These are phyloP conservation scores for Ganoderma boninense DNA, from an alignment of 1,284 basidiomycete species.

Conservation along the genomic window DNA sequence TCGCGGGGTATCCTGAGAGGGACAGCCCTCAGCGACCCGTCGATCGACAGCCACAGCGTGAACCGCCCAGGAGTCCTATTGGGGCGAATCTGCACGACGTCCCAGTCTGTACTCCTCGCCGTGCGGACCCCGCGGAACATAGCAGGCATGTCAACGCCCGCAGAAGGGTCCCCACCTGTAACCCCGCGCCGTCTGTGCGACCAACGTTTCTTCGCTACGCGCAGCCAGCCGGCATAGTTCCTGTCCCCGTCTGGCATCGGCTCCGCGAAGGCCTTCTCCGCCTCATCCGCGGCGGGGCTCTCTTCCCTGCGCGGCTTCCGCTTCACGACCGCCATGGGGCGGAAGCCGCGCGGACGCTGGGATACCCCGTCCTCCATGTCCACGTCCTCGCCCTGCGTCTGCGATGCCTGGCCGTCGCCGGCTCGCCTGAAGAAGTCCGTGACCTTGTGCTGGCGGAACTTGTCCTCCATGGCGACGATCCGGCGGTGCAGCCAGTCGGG, in stretches of 20 bases:
- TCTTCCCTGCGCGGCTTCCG: constrained; percentile 54
- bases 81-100: constrained; percentile 90
- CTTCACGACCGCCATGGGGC: constrained; percentile 60
- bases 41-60: constrained; percentile 89
- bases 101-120: constrained; percentile 84
- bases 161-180: constrained; percentile 43
- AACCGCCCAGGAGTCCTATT: constrained; percentile 86
- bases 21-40: constrained; percentile 81
- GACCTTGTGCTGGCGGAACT: constrained; percentile 97
- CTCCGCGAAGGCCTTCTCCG: constrained; percentile 39
- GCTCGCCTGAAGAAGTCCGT: constrained; percentile 90
- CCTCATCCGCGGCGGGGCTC: constrained; percentile 49
- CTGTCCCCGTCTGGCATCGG: constrained; percentile 66
- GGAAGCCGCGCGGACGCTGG: constrained; percentile 44
- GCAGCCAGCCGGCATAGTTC: constrained; percentile 82
- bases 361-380: constrained; percentile 76
- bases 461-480: constrained; percentile 91
- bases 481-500: constrained; percentile 97
- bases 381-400: constrained; percentile 41
- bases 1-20: constrained; percentile 89
- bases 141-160: constrained; percentile 60
- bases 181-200: constrained; percentile 51
- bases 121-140: constrained; percentile 83
- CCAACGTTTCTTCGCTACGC: constrained; percentile 86
- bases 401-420: constrained; percentile 36